Evolutionary conservation across 352 stramenopile species (phyloP).

Genomic region (Phytophthora quininea): DNA sequence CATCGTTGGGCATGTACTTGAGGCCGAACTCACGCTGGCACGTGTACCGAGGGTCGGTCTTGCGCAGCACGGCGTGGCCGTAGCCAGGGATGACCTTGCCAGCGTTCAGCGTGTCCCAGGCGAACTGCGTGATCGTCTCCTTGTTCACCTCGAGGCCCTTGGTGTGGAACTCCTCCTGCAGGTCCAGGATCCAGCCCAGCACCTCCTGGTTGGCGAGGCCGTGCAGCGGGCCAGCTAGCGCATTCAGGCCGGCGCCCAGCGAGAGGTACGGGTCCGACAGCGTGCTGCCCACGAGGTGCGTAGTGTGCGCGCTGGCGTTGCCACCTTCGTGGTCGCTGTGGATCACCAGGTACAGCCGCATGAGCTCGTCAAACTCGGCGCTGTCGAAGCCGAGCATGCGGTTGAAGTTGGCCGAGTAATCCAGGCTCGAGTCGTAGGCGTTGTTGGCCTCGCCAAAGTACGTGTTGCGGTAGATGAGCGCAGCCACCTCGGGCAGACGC

Average conservation of each 20-base stretch:
- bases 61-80: slow-evolving; percentile 97
- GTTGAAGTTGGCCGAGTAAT: slow-evolving; percentile 99
- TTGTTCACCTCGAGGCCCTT: slow-evolving; percentile 97
- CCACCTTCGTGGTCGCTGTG: slow-evolving; percentile 99
- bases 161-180: slow-evolving; percentile 96
- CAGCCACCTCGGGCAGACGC: slow-evolving; percentile 96
- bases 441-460: slow-evolving; percentile 97
- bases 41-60: slow-evolving; percentile 99
- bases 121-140: slow-evolving; percentile 99
- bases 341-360: slow-evolving; percentile 99
- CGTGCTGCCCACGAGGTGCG: slow-evolving; percentile 97
- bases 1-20: slow-evolving; percentile 99
- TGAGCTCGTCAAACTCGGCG: slow-evolving; percentile 98
- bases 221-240: slow-evolving; percentile 97
- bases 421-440: slow-evolving; percentile 93
- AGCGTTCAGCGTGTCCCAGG: slow-evolving; percentile 98
- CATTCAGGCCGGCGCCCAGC: slow-evolving; percentile 96
- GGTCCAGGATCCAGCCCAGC: slow-evolving; percentile 92
- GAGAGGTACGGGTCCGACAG: slow-evolving; percentile 98
- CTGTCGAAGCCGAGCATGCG: slow-evolving; percentile 98
- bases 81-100: slow-evolving; percentile 99
- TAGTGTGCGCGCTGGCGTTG: slow-evolving; percentile 98
- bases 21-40: slow-evolving; percentile 99
- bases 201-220: slow-evolving; percentile 99
- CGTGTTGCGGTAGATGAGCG: slow-evolving; percentile 98